Conservation (phyloP, 352 stramenopile species). For the Vaucheria bursata region DNA sequence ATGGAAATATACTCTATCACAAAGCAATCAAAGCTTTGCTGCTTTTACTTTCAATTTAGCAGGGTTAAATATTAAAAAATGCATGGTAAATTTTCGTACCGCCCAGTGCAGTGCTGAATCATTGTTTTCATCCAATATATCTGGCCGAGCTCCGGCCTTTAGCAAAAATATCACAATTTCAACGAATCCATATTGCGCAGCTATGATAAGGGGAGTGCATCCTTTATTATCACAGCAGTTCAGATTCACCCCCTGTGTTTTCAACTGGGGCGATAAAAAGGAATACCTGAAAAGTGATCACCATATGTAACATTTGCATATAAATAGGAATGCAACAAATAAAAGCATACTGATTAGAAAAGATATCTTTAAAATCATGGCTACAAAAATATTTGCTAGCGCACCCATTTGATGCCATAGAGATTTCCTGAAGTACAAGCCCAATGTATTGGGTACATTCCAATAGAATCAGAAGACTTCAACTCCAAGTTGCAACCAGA, state of each 20-base stretch:
- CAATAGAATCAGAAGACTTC: conserved; percentile 56
- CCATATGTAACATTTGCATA: neutral
- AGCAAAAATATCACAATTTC: conserved; percentile 65
- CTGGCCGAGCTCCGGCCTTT: conserved; percentile 56
- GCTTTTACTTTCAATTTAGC: too few relatives aligned
- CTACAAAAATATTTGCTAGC: neutral
- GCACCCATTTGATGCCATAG: conserved; percentile 50
- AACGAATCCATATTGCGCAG: conserved; percentile 69
- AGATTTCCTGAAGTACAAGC: conserved; percentile 61
- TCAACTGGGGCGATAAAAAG: conserved; percentile 43
- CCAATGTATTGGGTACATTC: conserved; percentile 69
- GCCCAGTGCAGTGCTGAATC: conserved; percentile 60
- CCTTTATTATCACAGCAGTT: conserved; percentile 59
- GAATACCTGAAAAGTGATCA: neutral
- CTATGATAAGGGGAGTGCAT: conserved; percentile 70
- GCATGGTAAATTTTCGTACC: too few relatives aligned
- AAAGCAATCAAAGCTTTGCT: too few relatives aligned
- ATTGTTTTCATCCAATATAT: conserved; percentile 57
- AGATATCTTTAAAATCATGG: neutral
- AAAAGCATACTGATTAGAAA: neutral
- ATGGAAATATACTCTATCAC: too few relatives aligned
- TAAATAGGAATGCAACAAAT: neutral
- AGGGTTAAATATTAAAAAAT: too few relatives aligned
- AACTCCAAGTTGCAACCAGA: conserved; percentile 48
- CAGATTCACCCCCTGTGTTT: conserved; percentile 54